These are phyloP conservation scores for Acanthamoeba triangularis DNA, from an alignment of 208 protist genomes.

Conservation along the genomic window DNA sequence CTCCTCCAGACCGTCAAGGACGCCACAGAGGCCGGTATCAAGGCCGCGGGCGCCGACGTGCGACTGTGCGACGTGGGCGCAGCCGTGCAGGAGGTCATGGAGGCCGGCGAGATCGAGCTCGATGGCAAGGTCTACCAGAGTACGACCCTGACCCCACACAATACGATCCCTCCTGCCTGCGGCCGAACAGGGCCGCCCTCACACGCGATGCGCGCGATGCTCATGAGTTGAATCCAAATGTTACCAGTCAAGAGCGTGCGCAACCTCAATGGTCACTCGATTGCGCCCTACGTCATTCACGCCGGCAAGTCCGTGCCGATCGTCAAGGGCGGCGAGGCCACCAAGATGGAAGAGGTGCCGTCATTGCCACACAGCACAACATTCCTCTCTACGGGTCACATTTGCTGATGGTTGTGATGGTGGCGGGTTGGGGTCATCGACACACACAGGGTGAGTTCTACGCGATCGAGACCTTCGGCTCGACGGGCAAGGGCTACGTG, in stretches of 20 bases:
- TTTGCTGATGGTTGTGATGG: too few relatives aligned
- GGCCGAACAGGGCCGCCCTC: too few relatives aligned
- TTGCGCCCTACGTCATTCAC: slow-evolving; percentile 99
- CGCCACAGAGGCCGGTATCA: slow-evolving; percentile 99
- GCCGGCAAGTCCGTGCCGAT: slow-evolving; percentile 99
- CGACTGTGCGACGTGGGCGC: slow-evolving; percentile 97
- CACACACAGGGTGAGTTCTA: slow-evolving; percentile 98
- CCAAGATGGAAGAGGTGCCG: slow-evolving; percentile 94
- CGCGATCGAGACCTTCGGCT: slow-evolving; percentile 99
- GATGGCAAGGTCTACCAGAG: slow-evolving; percentile 94
- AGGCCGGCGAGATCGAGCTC: slow-evolving; percentile 97
- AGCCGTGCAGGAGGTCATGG: slow-evolving; percentile 99
- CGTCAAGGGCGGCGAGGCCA: slow-evolving; percentile 96
- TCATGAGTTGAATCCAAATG: neutral
- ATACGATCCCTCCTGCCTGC: too few relatives aligned
- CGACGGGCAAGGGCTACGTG: slow-evolving; percentile 96
- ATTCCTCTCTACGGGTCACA: too few relatives aligned
- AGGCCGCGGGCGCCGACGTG: slow-evolving; percentile 97
- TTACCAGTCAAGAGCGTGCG: slow-evolving; percentile 96
- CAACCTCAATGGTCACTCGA: slow-evolving; percentile 99
- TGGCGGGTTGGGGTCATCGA: too few relatives aligned
- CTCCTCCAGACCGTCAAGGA: slow-evolving; percentile 97
- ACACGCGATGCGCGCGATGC: neutral
- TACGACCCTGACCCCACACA: neutral
- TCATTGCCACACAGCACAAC: too few relatives aligned